Base-by-base conservation (phyloP, 179 eudicot species). In the Patellifolia procumbens region DNA sequence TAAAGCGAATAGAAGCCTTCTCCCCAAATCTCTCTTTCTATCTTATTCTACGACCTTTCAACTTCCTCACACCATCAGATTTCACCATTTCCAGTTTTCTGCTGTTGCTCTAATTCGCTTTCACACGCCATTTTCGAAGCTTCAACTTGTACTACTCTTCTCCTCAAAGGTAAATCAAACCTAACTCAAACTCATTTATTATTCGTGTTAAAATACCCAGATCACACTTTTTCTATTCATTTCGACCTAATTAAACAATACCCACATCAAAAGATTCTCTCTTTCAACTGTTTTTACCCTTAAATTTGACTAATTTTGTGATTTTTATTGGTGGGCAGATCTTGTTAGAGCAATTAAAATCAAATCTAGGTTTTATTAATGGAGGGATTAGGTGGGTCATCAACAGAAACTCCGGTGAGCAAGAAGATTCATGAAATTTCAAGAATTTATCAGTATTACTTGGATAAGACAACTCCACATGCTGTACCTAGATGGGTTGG, bases 381-480 rank as follows among this genome's bases (percentile, higher is more conserved):
- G 87, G 85, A 82, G 34, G 79, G 79, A 7, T 75, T 67, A 73
- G 76, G 61, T 43, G 81, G 76, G 59, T 52, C 78, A 29, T 70
- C 58, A 32, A 55, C 51, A 24, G 81, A 70, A 7, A 56, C 76
- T 32, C 83, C 79, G 74, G 82, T 81, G 52, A 79, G 58, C 51
- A 84, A 72, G 82, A 82, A 48, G 72, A 72, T 85, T 53, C 88
- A 78, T 6, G 83, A 87, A 65, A 68, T 66, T 19, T 78, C 77
- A 81, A 90, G 85, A 77, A 79, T 83, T 75, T 87, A 87, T 56
- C 95, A 85, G 79, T 86, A 76, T 73, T 89, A 85, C 61, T 85
- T 91, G 74, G 95, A 91, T 74, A 91, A 89, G 74, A 89, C 87
- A 34, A 87, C 90, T 70, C 95, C 95, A 60, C 90, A 91, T 82